Conservation (phyloP, 768 basidiomycete genomes). For the Russula emetica region DNA sequence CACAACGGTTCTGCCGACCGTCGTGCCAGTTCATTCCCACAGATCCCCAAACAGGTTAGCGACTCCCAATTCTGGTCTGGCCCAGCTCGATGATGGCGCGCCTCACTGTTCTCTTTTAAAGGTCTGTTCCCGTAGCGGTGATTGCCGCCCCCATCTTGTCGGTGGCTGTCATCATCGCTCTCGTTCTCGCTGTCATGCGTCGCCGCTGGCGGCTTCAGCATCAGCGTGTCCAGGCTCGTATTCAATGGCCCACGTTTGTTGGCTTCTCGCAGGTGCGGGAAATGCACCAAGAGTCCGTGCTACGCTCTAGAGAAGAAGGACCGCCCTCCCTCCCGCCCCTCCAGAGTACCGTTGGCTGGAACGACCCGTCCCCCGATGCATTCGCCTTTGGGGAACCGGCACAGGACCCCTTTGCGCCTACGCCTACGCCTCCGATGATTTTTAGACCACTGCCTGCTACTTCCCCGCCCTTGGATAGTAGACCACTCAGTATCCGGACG, state of each 20-base stretch:
- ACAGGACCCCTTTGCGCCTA: conserved; percentile 6
- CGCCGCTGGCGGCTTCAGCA: background rate
- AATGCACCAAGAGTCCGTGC: background rate
- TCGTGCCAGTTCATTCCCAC: background rate
- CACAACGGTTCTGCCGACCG: background rate
- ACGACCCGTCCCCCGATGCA: background rate
- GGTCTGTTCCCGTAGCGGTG: conserved; percentile 10
- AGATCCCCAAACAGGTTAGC: background rate
- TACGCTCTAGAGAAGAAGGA: background rate
- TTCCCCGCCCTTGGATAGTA: background rate
- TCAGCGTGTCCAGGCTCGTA: background rate
- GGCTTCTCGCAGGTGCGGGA: background rate
- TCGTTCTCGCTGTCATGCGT: background rate
- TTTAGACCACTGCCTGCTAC: background rate
- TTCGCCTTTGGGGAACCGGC: background rate
- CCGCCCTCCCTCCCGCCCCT: background rate
- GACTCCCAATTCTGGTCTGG: background rate
- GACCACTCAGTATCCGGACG: background rate
- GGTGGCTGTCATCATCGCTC: background rate
- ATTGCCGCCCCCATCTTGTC: conserved; percentile 1
- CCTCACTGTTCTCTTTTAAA: background rate
- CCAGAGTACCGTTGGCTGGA: background rate
- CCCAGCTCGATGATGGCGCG: background rate
- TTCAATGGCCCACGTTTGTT: background rate
- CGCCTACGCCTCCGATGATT: background rate